Evolutionary conservation across 306 rosid species (phyloP).

Genomic region (Medicago arabica): DNA sequence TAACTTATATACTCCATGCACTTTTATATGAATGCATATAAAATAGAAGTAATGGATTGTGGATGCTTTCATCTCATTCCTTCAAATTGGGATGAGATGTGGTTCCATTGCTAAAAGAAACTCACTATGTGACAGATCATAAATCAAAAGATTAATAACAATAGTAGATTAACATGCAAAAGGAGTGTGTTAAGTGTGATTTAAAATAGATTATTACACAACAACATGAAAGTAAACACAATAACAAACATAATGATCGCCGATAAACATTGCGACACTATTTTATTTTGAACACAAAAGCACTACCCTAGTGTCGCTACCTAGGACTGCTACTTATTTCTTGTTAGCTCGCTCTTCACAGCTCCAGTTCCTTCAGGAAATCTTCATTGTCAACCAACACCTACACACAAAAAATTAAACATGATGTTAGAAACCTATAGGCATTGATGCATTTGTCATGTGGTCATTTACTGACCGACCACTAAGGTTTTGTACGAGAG

Average conservation of each 20-base stretch:
- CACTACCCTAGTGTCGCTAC: slow-evolving; percentile 17
- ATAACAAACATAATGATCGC: neutral
- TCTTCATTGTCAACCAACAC: slow-evolving; percentile 89
- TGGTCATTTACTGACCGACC: too few relatives aligned
- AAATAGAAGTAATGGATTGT: too few relatives aligned
- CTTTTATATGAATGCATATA: too few relatives aligned
- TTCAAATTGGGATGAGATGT: neutral
- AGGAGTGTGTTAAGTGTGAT: slow-evolving; percentile 1
- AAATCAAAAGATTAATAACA: slow-evolving; percentile 13
- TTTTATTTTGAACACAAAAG: slow-evolving; percentile 33
- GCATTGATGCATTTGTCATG: too few relatives aligned
- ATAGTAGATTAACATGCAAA: slow-evolving; percentile 13
- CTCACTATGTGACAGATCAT: neutral
- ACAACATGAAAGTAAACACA: slow-evolving; percentile 23
- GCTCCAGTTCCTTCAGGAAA: slow-evolving; percentile 79
- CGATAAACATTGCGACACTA: neutral
- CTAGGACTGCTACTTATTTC: slow-evolving; percentile 14
- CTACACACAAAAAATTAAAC: slow-evolving; percentile 46
- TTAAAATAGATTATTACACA: slow-evolving; percentile 28
- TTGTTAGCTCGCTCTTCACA: slow-evolving; percentile 31
- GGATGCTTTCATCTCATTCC: neutral
- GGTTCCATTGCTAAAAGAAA: neutral
- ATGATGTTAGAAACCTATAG: too few relatives aligned
- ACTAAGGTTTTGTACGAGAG: too few relatives aligned
- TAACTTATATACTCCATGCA: too few relatives aligned